phyloP scores from a whole-genome alignment of 2,329 filamentous ascomycete genomes.

The Venturia aucupariae region DNA sequence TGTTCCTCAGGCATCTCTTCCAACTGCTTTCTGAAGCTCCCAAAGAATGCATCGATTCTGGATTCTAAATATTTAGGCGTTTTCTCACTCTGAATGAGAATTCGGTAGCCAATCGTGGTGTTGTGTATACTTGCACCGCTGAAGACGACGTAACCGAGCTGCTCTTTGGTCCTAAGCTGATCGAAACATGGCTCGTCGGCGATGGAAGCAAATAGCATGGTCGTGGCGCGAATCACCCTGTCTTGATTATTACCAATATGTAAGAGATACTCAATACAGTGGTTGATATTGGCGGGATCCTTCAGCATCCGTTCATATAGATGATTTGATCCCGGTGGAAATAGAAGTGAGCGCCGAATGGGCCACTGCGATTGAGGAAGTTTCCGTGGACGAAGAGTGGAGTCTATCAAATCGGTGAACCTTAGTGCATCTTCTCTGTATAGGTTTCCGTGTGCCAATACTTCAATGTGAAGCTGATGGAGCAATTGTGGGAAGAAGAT shows the following conservation, averaged over 20 bases:
- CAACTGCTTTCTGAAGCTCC: constrained; percentile 55
- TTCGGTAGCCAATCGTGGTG: constrained; percentile 67
- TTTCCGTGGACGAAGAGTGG: constrained; percentile 61
- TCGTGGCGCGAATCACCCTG: constrained; percentile 61
- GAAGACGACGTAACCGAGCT: constrained; percentile 94
- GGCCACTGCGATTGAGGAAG: constrained; percentile 74
- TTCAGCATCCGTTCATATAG: constrained; percentile 52
- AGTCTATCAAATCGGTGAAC: constrained; percentile 74
- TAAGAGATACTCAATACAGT: constrained; percentile 42
- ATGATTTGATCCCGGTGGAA: constrained; percentile 73
- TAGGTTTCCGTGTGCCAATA: constrained; percentile 82
- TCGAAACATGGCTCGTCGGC: constrained; percentile 91
- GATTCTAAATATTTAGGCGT: constrained; percentile 74
- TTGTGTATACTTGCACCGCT: constrained; percentile 66
- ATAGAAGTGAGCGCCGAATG: constrained; percentile 63
- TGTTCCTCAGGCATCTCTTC: constrained; percentile 69
- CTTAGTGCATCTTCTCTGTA: constrained; percentile 88
- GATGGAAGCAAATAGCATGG: constrained; percentile 78
- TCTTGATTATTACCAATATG: constrained; percentile 44
- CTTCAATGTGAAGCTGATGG: constrained; percentile 76
- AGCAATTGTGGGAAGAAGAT: constrained; percentile 73
- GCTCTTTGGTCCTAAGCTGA: constrained; percentile 90
- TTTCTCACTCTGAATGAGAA: constrained; percentile 90
- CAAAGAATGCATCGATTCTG: constrained; percentile 78
- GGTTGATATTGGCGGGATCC: constrained; percentile 49